Evolutionary conservation across 192 early-diverging fungal species (phyloP).

Genomic region (Coemansia reversa): DNA sequence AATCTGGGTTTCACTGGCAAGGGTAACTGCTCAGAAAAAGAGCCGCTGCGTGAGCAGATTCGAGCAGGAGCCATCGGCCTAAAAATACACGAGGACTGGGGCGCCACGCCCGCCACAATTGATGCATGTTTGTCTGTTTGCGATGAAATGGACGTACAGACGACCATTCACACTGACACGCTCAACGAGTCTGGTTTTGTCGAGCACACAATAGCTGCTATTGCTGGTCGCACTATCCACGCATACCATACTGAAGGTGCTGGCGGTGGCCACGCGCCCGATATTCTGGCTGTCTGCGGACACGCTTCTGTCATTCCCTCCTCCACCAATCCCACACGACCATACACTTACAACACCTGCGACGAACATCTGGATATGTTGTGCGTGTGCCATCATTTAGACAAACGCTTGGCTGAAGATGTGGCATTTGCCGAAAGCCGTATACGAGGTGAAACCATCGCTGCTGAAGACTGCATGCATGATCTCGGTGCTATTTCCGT

Average conservation of each 20-base stretch:
- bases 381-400: conserved; percentile 97
- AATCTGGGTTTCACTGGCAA: conserved; percentile 97
- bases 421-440: conserved; percentile 95
- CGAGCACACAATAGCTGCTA: conserved; percentile 83
- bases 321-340: conserved; percentile 95
- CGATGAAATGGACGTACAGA: conserved; percentile 84
- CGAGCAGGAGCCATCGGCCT: conserved; percentile 84
- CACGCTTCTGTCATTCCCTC: conserved; percentile 87
- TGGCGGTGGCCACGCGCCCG: conserved; percentile 92
- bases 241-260: conserved; percentile 97
- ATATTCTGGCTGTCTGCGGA: conserved; percentile 76
- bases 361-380: conserved; percentile 99
- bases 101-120: conserved; percentile 91
- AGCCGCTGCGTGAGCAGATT: conserved; percentile 80
- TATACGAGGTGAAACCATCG: conserved; percentile 96
- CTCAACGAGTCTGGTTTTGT: conserved; percentile 98
- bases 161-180: conserved; percentile 95
- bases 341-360: conserved; percentile 90
- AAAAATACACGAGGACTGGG: conserved; percentile 96
- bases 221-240: conserved; percentile 90
- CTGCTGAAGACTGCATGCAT: conserved; percentile 94
- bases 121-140: conserved; percentile 83
- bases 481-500: conserved; percentile 94
- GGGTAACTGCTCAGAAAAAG: conserved; percentile 72
- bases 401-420: conserved; percentile 91